phyloP scores from a whole-genome alignment of 2,329 filamentous ascomycete species.

The Fusarium brachygibbosum region DNA sequence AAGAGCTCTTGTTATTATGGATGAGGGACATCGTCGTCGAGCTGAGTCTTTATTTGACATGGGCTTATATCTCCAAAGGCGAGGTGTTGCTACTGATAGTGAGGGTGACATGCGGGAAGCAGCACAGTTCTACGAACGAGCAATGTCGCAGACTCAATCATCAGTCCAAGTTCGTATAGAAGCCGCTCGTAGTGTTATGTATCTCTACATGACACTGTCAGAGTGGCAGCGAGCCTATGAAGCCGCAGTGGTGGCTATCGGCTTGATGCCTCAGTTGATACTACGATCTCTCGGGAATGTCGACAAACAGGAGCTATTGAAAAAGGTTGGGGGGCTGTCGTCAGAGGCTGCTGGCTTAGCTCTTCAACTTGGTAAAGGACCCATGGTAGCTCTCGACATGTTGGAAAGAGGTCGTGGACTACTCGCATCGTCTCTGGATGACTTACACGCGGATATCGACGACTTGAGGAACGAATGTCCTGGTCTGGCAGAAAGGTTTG shows the following conservation, averaged over 20 bases:
- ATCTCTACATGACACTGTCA: background rate
- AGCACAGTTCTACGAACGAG: background rate
- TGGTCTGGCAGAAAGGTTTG: background rate
- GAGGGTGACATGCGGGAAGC: background rate
- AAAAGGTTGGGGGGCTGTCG: background rate
- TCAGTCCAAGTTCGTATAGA: background rate
- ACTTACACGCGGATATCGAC: background rate
- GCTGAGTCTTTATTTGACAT: background rate
- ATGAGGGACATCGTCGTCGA: background rate
- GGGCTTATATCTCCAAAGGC: background rate
- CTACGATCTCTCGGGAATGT: background rate
- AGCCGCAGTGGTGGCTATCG: background rate
- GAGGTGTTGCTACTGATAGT: background rate
- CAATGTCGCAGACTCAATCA: background rate
- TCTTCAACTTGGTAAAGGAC: background rate
- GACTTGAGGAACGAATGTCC: background rate
- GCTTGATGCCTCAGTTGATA: background rate
- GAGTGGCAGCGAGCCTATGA: background rate
- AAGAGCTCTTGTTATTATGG: background rate
- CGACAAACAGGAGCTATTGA: background rate
- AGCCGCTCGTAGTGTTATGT: background rate
- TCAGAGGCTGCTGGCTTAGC: background rate
- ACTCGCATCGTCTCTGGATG: background rate
- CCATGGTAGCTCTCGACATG: background rate
- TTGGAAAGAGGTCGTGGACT: background rate